These are phyloP conservation scores for Haematococcus sp. DNA, from an alignment of 139 green algal genomes.

Conservation along the genomic window DNA sequence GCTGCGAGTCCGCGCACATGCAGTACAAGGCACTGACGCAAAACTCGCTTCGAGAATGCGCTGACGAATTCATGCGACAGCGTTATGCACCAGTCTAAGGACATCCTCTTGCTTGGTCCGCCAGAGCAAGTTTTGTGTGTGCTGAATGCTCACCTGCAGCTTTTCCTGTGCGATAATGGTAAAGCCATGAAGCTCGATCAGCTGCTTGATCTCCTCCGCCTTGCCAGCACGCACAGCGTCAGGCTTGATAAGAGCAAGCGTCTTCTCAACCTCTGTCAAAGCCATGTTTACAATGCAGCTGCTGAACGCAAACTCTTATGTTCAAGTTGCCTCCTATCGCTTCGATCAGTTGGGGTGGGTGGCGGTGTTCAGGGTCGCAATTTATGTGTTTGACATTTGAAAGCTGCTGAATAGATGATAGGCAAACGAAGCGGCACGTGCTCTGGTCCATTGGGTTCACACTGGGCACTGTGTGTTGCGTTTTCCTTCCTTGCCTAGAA, in stretches of 20 bases:
- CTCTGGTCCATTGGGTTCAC: too few species aligned
- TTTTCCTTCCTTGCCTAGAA: too few species aligned
- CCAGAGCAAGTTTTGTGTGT: neutral
- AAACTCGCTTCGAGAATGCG: neutral
- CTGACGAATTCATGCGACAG: neutral
- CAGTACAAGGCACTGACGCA: neutral
- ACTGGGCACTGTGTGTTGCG: too few species aligned
- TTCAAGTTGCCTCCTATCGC: neutral
- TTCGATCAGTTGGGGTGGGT: too few species aligned
- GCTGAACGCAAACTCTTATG: neutral
- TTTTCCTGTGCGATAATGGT: conserved; percentile 60
- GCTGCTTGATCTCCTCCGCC: conserved; percentile 69
- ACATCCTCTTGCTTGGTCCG: neutral
- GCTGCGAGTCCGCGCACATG: conserved; percentile 31
- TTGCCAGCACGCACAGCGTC: conserved; percentile 59
- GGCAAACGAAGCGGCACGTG: too few species aligned
- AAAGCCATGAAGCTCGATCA: conserved; percentile 70
- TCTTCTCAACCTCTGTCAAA: conserved; percentile 37
- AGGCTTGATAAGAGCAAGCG: conserved; percentile 74
- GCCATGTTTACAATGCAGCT: neutral
- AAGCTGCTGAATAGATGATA: too few species aligned
- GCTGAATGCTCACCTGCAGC: conserved; percentile 45
- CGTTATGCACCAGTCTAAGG: neutral
- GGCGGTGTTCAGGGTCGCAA: too few species aligned
- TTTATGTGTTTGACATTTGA: too few species aligned